Percentiles rank a stretch among this genome's conserved stretches.
Conservation (phyloP, 495 filamentous ascomycete species). For the Annulohypoxylon moriforme region DNA sequence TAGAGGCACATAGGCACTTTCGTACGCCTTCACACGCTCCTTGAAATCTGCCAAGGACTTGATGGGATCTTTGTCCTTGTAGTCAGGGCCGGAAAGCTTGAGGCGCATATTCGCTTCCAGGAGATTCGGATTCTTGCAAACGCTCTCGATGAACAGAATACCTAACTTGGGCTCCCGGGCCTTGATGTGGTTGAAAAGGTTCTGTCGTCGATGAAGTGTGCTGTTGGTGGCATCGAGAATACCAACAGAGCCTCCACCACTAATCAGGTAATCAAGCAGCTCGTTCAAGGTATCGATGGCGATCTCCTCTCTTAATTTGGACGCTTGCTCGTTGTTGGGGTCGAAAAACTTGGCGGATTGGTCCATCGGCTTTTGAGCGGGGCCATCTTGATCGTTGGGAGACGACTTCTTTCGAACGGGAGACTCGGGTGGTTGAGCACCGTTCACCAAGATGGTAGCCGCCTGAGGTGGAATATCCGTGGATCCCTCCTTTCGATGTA, state of each 20-base stretch:
- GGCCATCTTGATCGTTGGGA: constrained; percentile 12
- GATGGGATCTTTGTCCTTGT: constrained; percentile 89
- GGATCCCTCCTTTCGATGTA: constrained; percentile 40
- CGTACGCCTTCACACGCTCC: constrained; percentile 90
- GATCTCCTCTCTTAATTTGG: constrained; percentile 87
- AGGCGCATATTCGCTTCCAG: constrained; percentile 97
- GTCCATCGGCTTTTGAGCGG: constrained; percentile 69
- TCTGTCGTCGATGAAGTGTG: constrained; percentile 84
- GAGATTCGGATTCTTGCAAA: constrained; percentile 84
- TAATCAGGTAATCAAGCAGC: constrained; percentile 85
- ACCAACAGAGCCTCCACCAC: constrained; percentile 89
- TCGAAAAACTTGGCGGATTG: constrained; percentile 96
- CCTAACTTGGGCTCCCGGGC: constrained; percentile 85
- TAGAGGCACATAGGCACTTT: constrained; percentile 90
- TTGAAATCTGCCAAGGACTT: constrained; percentile 90
- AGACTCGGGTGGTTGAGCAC: constrained; percentile 51
- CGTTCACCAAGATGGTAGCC: constrained; percentile 62
- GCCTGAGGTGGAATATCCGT: constrained; percentile 56
- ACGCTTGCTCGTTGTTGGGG: constrained; percentile 83
- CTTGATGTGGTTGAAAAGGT: constrained; percentile 84
- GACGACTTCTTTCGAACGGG: constrained; percentile 31
- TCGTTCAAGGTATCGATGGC: constrained; percentile 94
- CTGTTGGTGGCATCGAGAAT: constrained; percentile 98
- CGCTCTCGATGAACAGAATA: constrained; percentile 92
- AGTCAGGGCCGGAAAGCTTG: constrained; percentile 97